Evolutionary conservation across 208 protist species (phyloP), one percentile per base, ranked within the genome.

Genomic region (Entamoeba histolytica): DNA sequence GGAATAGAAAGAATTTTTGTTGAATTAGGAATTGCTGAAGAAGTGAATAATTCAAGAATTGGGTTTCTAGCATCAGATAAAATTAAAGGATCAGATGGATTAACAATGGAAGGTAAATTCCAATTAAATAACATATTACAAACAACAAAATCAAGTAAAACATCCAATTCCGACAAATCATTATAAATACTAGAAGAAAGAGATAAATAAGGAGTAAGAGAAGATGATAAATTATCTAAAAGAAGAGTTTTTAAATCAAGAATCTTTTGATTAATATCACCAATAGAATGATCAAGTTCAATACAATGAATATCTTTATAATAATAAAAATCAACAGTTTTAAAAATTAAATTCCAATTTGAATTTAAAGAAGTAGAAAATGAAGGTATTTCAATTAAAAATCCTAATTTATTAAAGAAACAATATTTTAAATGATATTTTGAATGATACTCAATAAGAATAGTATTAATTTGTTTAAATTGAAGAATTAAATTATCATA

Each of bases 1-100:
- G 92, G 44, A 51, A 55, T 92, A 6, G 35, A 49, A 15, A 91
- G 17, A 50, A 15, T 35, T 52, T 8, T 28, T 3, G 69, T 87
- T n/a, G 95, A 78, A 92, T 96, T 96, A 51, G 95, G 95, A 52
- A 96, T 94, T 50, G 96, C 95, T 44, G 51, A 50, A 8, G 8
- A 0, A 0, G 73, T 28, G 49, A 87, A 55, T 15, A 52, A 6
- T 44, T 96, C 94, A 91, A 93, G 50, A 12, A 96, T 6, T 61
- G 94, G 94, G 61, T 96, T 92, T 55, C 93, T 92, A 49, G 93
- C 95, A 87, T 94, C 91, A 44, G 52, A 0, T 57, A 96, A 52
- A 52, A 52, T 96, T 15, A 93, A 3, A 44, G 96, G 50, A 7
- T 49, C 23, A 92, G 15, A 4, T 28, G 91, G 35, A 31, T 91